Percentiles rank a stretch among this genome's conserved stretches.
Evolutionary conservation across 148 eudicot species (phyloP).

Genomic region (Gaultheria prostrata): DNA sequence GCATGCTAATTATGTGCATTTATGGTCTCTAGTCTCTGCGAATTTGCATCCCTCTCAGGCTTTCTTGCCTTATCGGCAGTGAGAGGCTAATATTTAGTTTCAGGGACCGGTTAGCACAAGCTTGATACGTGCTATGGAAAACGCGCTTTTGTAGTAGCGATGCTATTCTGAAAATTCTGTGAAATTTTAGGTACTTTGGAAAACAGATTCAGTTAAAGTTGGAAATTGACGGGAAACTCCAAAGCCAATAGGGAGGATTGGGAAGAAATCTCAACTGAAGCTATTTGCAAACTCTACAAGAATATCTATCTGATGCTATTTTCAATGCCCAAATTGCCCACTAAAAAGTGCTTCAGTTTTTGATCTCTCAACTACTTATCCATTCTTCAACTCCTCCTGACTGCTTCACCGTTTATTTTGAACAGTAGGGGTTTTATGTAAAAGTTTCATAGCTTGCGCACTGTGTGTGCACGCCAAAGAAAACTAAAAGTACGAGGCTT

Average conservation of each 20-base stretch:
- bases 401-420: not conserved
- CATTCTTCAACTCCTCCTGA: not conserved
- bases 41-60: not conserved
- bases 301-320: not conserved
- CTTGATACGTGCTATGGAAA: not conserved
- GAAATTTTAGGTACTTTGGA: not conserved
- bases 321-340: not conserved
- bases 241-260: not conserved
- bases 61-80: not conserved
- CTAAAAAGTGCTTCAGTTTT: not conserved
- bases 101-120: not conserved
- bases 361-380: not conserved
- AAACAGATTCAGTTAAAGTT: not conserved
- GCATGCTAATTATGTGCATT: constrained; percentile 2
- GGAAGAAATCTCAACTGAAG: not conserved
- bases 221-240: not conserved
- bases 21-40: not conserved
- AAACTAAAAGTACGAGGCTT: not conserved
- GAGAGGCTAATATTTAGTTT: not conserved
- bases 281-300: not conserved
- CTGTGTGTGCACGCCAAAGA: not conserved
- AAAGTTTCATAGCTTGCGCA: not conserved
- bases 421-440: not conserved
- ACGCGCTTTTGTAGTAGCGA: not conserved
- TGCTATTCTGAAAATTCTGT: not conserved